Conservation (phyloP, 805 yeast species). For the Yamadazyma insecticola region DNA sequence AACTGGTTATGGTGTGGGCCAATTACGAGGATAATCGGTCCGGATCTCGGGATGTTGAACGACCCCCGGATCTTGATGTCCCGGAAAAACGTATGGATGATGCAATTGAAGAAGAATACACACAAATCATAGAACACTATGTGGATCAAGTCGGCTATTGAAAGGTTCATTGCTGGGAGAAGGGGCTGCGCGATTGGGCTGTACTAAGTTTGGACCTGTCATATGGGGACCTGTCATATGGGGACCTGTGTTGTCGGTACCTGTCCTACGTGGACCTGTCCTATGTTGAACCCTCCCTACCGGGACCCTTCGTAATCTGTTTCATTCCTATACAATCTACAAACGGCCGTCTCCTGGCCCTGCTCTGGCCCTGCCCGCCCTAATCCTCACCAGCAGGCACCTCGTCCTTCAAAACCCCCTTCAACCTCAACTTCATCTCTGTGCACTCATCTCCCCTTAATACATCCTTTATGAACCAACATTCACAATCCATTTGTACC, state of each 20-base stretch:
- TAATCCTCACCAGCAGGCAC: constrained; percentile 95
- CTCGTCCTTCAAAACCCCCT: constrained; percentile 80
- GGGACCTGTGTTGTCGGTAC: too few relatives aligned
- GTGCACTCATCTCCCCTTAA: constrained; percentile 80
- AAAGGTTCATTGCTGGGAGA: too few relatives aligned
- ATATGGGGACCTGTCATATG: too few relatives aligned
- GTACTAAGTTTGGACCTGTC: too few relatives aligned
- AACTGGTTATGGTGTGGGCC: constrained; percentile 44
- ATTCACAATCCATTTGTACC: constrained; percentile 93
- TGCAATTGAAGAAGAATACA: constrained; percentile 27
- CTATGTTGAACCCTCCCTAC: too few relatives aligned
- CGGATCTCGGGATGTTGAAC: constrained; percentile 32
- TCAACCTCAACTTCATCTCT: constrained; percentile 69
- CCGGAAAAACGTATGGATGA: constrained; percentile 37
- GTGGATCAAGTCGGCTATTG: constrained; percentile 2
- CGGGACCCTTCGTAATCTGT: too few relatives aligned
- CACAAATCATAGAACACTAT: constrained; percentile 19
- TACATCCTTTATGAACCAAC: constrained; percentile 70
- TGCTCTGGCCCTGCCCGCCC: too few relatives aligned
- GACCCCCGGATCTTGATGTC: constrained; percentile 36
- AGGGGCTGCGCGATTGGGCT: too few relatives aligned
- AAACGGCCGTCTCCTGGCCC: too few relatives aligned
- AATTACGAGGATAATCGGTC: constrained; percentile 36
- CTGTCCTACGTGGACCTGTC: too few relatives aligned
- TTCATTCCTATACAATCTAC: too few relatives aligned